Evolutionary conservation across 495 filamentous ascomycete species (phyloP), one percentile per base, ranked within the genome.

Genomic region (Pyrenopolyporus hunteri): DNA sequence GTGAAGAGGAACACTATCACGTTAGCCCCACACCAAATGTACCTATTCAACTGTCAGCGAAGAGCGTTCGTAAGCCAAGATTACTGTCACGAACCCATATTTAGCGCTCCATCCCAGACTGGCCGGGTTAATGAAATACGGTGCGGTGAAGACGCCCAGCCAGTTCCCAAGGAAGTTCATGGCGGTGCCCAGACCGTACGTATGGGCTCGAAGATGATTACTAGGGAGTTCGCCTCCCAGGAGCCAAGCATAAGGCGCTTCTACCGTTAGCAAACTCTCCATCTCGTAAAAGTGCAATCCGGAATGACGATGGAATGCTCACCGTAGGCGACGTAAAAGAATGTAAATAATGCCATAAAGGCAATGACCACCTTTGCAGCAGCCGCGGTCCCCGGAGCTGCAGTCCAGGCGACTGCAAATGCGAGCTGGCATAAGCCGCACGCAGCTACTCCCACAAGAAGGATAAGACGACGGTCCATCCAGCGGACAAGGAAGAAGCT

Each of bases 71-170:
- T 8, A 2, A n/a, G 9, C 11, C 10, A 6, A 11, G 25, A 26
- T 25, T 39, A 6, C 29, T n/a, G 6, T 32, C 4, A 61, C 65
- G 9, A 22, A 74, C 59, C 74, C 75, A 43, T 79, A 79, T 57
- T 75, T 75, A 0, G 77, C 68, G 8, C 70, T 70, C 75, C 74
- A 76, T 19, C 64, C 62, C 19, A 84, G 57, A 17, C 74, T 73
- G 26, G 71, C 71, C 0, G 82, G 82, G 55, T 83, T 84, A 49
- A 85, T 83, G 60, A 85, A 83, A 57, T 84, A 83, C 11, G 82
- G 76, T 6, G 79, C 78, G 1, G 80, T 82, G 39, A 84, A 81
- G 9, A 76, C 79, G 6, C 74, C 74, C 10, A 83, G 63, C 79
- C 81, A 81, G 37, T 77, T 76, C 17, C 77, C 78, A 11, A 79